Conservation (phyloP, 305 asterid species). For the Fraxinus paxiana region DNA sequence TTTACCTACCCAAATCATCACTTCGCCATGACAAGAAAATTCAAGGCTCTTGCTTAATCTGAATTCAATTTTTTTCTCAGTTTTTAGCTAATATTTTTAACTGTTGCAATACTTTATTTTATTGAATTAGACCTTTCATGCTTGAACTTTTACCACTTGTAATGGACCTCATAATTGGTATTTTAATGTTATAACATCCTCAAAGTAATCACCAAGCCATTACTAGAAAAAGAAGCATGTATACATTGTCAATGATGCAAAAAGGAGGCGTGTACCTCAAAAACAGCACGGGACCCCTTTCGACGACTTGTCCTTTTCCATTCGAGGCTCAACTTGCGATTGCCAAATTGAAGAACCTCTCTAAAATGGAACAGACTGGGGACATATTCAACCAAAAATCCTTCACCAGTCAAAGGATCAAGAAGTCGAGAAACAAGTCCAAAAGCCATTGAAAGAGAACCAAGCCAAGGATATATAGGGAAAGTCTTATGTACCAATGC, state of each 20-base stretch:
- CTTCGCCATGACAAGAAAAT: background rate
- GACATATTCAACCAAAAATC: background rate
- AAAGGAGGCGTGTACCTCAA: background rate
- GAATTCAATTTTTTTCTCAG: background rate
- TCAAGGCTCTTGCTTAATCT: too few species aligned
- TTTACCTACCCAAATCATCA: background rate
- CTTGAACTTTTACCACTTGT: background rate
- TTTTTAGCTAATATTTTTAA: background rate
- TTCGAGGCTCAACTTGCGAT: background rate
- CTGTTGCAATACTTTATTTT: background rate
- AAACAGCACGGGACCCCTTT: background rate
- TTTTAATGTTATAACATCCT: background rate
- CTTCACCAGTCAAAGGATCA: background rate
- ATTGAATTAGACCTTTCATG: background rate
- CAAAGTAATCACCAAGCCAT: background rate
- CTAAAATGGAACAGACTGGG: background rate
- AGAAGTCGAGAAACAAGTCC: background rate
- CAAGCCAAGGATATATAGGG: background rate
- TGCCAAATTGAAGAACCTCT: background rate
- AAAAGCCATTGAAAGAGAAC: background rate
- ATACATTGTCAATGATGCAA: background rate
- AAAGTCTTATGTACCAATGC: background rate
- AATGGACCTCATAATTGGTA: background rate
- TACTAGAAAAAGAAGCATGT: background rate
- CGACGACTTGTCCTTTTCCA: background rate